Base-by-base conservation (phyloP, 495 filamentous ascomycete species). In the Umbilicaria muhlenbergii region DNA sequence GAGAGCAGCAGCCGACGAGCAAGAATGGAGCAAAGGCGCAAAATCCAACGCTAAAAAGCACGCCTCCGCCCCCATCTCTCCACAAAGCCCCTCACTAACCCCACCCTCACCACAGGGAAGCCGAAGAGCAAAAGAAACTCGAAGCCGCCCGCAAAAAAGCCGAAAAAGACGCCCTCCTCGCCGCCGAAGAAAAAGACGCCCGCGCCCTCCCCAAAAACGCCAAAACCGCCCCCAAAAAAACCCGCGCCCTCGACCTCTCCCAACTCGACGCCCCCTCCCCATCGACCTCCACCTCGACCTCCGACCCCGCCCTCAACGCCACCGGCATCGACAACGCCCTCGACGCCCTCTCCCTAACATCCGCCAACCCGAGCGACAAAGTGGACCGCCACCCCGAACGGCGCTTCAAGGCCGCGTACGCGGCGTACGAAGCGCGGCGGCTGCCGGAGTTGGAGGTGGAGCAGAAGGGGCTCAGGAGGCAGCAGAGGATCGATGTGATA, bases 251-350 rank as follows among this genome's bases (percentile, higher is more conserved):
- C 39, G 80, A 86, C 49, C 70, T 87, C 32, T 70, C 75, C 16
- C 75, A 85, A 47, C 71, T 86, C 32, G 77, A 80, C 39, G 69
- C 73, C 38, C 57, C 63, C 48, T 61, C 67, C 38, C 57, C 62
- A 33, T 45, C 58, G 42, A 47, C 56, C 5, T 62, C 66, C 47
- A 68, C 67, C 5, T 62, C 66, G 47, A 68, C 67, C 35, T 49
- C 51, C 12, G 51, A 62, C 18, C 16, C 70, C 3, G 58, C 82
- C 1, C 71, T 94, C 44, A 83, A 75, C 51, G 86, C 86, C 7
- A 72, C 80, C 12, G 86, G 86, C 49, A 92, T 95, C 56, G 88
- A 95, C 58, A 85, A 93, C 50, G 84, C 84, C 5, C 71, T 96
- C 34, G 87, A 94, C 51, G 86, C 83, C 11, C 73, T 95, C 19